Evolutionary conservation across 2,329 filamentous ascomycete genomes (phyloP), one percentile per base, ranked within the genome.

Genomic region (Exophiala sp.): DNA sequence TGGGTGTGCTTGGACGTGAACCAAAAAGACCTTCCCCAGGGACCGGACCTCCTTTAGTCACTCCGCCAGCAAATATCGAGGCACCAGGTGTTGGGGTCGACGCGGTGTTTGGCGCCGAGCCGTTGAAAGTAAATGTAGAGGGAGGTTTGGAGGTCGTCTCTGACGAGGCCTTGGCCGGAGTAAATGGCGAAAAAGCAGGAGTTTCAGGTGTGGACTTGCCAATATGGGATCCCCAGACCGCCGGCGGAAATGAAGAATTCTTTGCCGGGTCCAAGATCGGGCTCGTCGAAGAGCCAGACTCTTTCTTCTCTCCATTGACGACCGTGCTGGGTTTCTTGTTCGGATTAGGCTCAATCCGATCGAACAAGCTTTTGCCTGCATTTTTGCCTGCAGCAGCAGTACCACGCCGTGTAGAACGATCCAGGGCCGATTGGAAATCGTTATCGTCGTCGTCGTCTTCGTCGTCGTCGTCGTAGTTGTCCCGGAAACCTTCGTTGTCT

Each of bases 151-250:
- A 59, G n/a, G 46, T 11, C 14, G 44, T 46, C 35, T 46, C 41
- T n/a, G 48, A 22, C 16, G 47, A 23, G 22, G 44, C 48, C 18
- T 43, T 50, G 18, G 55, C 44, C 10, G 58, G 56, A 9, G 53
- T 58, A 24, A 57, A 27, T 9, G 57, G 57, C 16, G 58, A 59
- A 27, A 54, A 53, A 5, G 46, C 23, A 7, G 58, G 53, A 19
- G 42, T 35, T 29, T 61, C 58, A 11, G 58, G 53, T 2, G 58
- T 58, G 3, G 50, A 44, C 29, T 60, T 57, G 40, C 52, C 56
- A 27, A 70, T 50, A 40, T 67, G 62, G 38, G 66, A 65, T 34
- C 70, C 70, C 19, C 68, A 69, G 44, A 69, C 66, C 42, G 58
- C 62, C 4, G 65, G 58, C 23, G 61, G 61, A 24, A 58, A 59